Evolutionary conservation across 2,329 filamentous ascomycete genomes (phyloP), one percentile per base, ranked within the genome.

Genomic region (Scytalidium sp.): DNA sequence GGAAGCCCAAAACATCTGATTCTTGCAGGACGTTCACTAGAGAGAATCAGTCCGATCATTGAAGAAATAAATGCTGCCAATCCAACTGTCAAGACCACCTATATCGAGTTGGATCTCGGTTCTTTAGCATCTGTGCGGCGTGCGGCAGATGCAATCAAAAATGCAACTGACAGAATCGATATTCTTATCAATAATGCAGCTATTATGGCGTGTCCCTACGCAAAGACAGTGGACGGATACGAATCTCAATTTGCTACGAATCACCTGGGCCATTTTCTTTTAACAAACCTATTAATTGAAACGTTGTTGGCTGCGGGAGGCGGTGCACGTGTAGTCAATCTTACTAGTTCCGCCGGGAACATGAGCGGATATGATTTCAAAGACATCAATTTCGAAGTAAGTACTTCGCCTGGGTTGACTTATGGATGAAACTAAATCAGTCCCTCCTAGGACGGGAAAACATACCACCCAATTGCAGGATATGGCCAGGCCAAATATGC

Each of bases 401-500:
- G 17, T 57, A 54, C 42, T 46, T 55, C 36, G 43, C 46, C 3
- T 69, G 67, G 65, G 53, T 55, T 9, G 70, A 67, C 7, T 8
- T 8, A 13, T 29, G 8, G 25, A 29, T 29, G 25, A 29, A 7
- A 29, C 13, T 29, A 8, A 29, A 13, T 29, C 8, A 29, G 8
- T 7, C 7, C 8, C 8, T 7, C 7, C 13, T 8, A 29, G 25
- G 25, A 29, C 13, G 25, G 25, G 25, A 29, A 29, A 29, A 29
- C 25, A 8, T 29, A 8, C 25, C 25, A 29, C 13, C 25, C 25
- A 8, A 29, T 29, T 29, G 25, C 25, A 29, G 25, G 25, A 3
- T 74, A 74, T 50, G 63, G 62, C 2, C 67, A 70, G 52, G 67
- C 67, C 45, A 73, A 73, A 50, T 65, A 67, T 6, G 68, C 69